phyloP scores from a whole-genome alignment of 352 stramenopile species.

The Pythium coloratum region DNA sequence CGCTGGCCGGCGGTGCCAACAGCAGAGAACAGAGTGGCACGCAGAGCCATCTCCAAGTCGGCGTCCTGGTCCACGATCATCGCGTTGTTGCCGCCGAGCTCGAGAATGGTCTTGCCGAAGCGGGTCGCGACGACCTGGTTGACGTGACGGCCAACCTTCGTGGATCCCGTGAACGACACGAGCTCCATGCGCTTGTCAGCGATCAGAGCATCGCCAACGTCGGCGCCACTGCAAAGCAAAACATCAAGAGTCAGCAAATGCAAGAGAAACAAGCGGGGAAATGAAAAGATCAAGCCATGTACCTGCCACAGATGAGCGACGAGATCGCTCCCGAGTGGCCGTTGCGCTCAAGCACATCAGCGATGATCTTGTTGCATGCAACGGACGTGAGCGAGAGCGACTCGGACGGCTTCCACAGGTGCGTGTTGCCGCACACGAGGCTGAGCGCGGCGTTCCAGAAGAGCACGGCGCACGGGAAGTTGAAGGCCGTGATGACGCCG shows the following conservation, averaged over 20 bases:
- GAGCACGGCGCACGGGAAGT: slow-evolving; percentile 90
- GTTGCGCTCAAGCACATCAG: slow-evolving; percentile 86
- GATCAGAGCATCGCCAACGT: slow-evolving; percentile 87
- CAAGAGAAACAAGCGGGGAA: background rate
- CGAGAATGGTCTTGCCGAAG: slow-evolving; percentile 92
- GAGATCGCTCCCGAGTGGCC: slow-evolving; percentile 82
- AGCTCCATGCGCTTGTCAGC: slow-evolving; percentile 87
- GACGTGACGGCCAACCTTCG: slow-evolving; percentile 84
- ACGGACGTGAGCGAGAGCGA: slow-evolving; percentile 89
- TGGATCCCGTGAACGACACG: slow-evolving; percentile 92
- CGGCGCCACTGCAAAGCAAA: slow-evolving; percentile 40
- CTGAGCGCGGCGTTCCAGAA: slow-evolving; percentile 92
- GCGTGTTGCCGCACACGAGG: slow-evolving; percentile 90
- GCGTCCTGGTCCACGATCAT: slow-evolving; percentile 93
- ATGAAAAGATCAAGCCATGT: slow-evolving; percentile 3
- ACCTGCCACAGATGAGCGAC: slow-evolving; percentile 80
- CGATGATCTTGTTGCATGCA: slow-evolving; percentile 90
- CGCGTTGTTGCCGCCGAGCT: slow-evolving; percentile 92
- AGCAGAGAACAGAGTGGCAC: slow-evolving; percentile 89
- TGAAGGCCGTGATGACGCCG: slow-evolving; percentile 94
- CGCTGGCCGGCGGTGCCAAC: slow-evolving; percentile 91
- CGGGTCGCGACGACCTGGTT: slow-evolving; percentile 85
- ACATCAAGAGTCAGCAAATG: background rate
- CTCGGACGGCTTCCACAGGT: slow-evolving; percentile 92
- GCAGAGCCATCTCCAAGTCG: slow-evolving; percentile 89